Conservation (phyloP, 1,284 basidiomycete genomes). For the Naganishia albida region DNA sequence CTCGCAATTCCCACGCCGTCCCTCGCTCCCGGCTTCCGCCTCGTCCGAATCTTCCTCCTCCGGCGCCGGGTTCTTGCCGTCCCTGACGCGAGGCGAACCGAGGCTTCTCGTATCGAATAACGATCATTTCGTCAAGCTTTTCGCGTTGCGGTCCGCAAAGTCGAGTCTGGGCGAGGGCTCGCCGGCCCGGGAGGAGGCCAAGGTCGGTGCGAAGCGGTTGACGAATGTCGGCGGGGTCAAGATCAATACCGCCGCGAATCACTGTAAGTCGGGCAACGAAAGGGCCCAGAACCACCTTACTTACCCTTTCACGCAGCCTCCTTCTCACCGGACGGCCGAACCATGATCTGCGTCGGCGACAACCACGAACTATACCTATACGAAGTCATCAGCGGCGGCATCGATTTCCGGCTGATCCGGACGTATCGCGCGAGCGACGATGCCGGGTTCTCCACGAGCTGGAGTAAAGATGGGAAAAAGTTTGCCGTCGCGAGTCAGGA, state of each 20-base stretch:
- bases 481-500: slow-evolving; percentile 54
- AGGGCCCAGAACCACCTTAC: too few species aligned
- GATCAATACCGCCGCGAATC: slow-evolving; percentile 51
- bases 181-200: not conserved
- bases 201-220: slow-evolving; percentile 37
- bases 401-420: slow-evolving; percentile 48
- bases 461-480: slow-evolving; percentile 53
- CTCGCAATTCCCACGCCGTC: slow-evolving; percentile 19
- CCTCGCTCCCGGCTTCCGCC: too few species aligned
- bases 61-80: not conserved
- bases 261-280: slow-evolving; percentile 42
- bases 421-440: slow-evolving; percentile 51
- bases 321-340: slow-evolving; percentile 50
- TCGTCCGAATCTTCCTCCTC: not conserved
- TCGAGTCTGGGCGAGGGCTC: not conserved
- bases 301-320: slow-evolving; percentile 41
- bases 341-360: slow-evolving; percentile 53
- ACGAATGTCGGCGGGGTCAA: slow-evolving; percentile 45
- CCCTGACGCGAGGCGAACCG: slow-evolving; percentile 42
- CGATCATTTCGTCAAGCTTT: slow-evolving; percentile 53
- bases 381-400: slow-evolving; percentile 49
- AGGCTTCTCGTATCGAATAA: slow-evolving; percentile 52
- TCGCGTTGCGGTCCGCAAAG: slow-evolving; percentile 39
- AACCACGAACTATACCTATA: slow-evolving; percentile 52
- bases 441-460: slow-evolving; percentile 51